Evolutionary conservation across 2,329 filamentous ascomycete genomes (phyloP).

Genomic region (Graphium sp.): DNA sequence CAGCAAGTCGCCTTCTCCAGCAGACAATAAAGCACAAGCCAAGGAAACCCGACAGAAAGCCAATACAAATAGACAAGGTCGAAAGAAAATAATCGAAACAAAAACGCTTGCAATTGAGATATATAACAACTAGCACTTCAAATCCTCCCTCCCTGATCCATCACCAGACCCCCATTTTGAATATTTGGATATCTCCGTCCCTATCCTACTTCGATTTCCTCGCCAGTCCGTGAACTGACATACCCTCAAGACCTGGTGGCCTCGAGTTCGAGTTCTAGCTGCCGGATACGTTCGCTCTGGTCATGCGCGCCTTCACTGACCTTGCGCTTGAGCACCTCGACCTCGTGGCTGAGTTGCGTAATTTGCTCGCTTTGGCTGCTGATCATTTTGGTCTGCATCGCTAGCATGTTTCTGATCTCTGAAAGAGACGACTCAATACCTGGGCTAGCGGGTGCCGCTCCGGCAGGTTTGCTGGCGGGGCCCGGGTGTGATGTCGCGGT

Average conservation of each 20-base stretch:
- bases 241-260: conserved; percentile 34
- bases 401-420: conserved; percentile 63
- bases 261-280: conserved; percentile 51
- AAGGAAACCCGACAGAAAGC: too few relatives aligned
- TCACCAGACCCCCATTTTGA: not conserved
- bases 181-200: too few relatives aligned
- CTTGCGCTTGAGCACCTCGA: conserved; percentile 67
- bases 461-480: conserved; percentile 12
- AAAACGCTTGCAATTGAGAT: too few relatives aligned
- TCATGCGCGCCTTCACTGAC: conserved; percentile 41
- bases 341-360: conserved; percentile 48
- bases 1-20: too few relatives aligned
- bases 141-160: not conserved
- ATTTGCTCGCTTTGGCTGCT: conserved; percentile 65
- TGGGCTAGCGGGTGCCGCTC: conserved; percentile 5
- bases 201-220: too few relatives aligned
- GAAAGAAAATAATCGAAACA: too few relatives aligned
- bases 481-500: conserved; percentile 11
- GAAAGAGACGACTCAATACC: conserved; percentile 42
- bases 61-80: too few relatives aligned
- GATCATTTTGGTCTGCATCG: conserved; percentile 64
- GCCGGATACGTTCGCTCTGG: conserved; percentile 51
- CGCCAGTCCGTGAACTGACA: too few relatives aligned
- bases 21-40: too few relatives aligned
- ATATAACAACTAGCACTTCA: too few relatives aligned